A percentile compares a stretch with the other conserved stretches of the same genome.
These are phyloP conservation scores for Plasmodium fragile DNA, from an alignment of 169 alveolate genomes.

Conservation along the genomic window DNA sequence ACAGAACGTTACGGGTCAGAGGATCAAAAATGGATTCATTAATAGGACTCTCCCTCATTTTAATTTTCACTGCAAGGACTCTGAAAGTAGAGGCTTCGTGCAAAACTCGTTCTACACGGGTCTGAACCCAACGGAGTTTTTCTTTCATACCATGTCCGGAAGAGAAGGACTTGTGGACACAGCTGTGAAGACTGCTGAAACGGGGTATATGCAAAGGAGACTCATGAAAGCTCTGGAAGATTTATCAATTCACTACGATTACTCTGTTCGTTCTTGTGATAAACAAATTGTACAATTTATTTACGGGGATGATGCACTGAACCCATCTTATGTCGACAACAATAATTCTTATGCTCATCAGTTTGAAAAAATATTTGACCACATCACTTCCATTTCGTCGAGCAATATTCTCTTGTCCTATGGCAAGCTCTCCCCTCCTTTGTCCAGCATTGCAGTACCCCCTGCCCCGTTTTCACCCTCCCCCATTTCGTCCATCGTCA, in stretches of 20 bases:
- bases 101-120: slow-evolving; percentile 96
- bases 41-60: slow-evolving; percentile 98
- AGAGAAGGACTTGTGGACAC: slow-evolving; percentile 99
- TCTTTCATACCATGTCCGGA: slow-evolving; percentile 99
- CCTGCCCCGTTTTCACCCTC: background rate
- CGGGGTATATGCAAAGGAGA: slow-evolving; percentile 99
- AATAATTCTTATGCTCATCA: slow-evolving; percentile 48
- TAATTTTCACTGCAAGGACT: slow-evolving; percentile 91
- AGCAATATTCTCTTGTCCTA: slow-evolving; percentile 15
- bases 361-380: slow-evolving; percentile 43
- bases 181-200: slow-evolving; percentile 99
- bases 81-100: slow-evolving; percentile 98
- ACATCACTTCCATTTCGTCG: slow-evolving; percentile 45
- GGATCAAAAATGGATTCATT: slow-evolving; percentile 97
- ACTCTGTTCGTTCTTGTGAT: slow-evolving; percentile 95
- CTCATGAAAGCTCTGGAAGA: slow-evolving; percentile 98
- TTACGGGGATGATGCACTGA: slow-evolving; percentile 99
- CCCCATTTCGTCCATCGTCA: background rate
- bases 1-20: slow-evolving; percentile 95
- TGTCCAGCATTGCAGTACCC: background rate
- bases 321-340: slow-evolving; percentile 85
- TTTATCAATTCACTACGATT: slow-evolving; percentile 95
- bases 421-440: background rate
- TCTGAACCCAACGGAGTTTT: slow-evolving; percentile 97
- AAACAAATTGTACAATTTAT: slow-evolving; percentile 97